Evolutionary conservation across 1,284 basidiomycete genomes (phyloP).

Genomic region (Moesziomyces parantarcticus): DNA sequence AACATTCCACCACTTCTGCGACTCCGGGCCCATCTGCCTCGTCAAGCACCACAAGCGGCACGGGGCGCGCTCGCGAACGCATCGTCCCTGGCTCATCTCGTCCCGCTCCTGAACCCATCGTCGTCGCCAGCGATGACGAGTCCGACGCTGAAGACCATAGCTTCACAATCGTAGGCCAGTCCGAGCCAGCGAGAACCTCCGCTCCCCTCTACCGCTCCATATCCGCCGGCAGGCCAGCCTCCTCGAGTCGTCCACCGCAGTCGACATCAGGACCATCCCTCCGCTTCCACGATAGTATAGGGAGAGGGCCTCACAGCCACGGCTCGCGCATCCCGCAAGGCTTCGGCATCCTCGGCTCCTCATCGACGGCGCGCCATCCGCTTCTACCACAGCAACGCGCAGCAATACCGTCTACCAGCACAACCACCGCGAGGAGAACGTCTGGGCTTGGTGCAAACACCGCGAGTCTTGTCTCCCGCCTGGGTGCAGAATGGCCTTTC

Average conservation of each 20-base stretch:
- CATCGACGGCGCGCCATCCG: constrained; percentile 16
- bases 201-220: constrained; percentile 10
- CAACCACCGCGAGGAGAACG: constrained; percentile 15
- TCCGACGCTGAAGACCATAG: constrained; percentile 23
- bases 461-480: constrained; percentile 12
- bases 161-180: constrained; percentile 33
- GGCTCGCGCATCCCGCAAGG: constrained; percentile 29
- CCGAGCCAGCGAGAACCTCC: constrained; percentile 11
- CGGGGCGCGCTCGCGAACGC: not conserved
- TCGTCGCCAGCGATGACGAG: constrained; percentile 42
- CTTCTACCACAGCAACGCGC: constrained; percentile 24
- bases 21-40: not conserved
- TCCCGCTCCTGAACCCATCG: constrained; percentile 15
- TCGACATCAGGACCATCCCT: constrained; percentile 10
- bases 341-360: constrained; percentile 18
- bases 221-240: constrained; percentile 5
- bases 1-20: not conserved
- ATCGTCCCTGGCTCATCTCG: not conserved
- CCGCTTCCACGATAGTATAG: constrained; percentile 36
- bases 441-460: not conserved
- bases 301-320: constrained; percentile 25
- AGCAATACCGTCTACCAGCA: constrained; percentile 19
- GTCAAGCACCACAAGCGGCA: not conserved
- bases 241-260: constrained; percentile 1
- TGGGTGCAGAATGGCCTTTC: not conserved